Evolutionary conservation across 2,329 filamentous ascomycete genomes (phyloP), one percentile per base, ranked within the genome.

Genomic region (Fonsecaea nubica): DNA sequence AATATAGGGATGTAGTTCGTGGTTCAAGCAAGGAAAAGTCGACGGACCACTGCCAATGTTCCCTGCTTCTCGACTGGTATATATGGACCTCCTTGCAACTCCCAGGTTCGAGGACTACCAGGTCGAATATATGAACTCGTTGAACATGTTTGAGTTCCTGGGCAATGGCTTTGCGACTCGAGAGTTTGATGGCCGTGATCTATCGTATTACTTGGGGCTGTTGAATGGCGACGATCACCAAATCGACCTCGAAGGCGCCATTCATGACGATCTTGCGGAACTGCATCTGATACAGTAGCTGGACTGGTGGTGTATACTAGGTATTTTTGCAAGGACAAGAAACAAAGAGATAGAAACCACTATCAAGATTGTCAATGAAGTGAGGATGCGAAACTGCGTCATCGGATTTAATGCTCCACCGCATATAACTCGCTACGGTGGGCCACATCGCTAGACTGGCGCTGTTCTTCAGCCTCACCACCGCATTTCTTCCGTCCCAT

Each of bases 181-280:
- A 21, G 80, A 83, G 74, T 77, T 77, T 72, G 80, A 83, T 74
- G 81, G 80, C 15, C 76, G 80, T 62, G 81, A 82, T 73, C 77
- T 82, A 25, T 82, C 80, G 45, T 75, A 80, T 70, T 83, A 83
- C 53, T 40, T 71, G 4, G 69, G 67, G 36, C 32, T 70, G 32
- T 52, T 68, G 18, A 54, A 70, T n/a, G 61, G 48, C 9, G 62
- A 61, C 4, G 67, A 69, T 45, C 62, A 65, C 13, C 65, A 67
- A 55, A 62, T 69, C 30, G 62, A 69, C 54, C 54, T 69, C 25
- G 67, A 69, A 40, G 64, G 52, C 13, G 59, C 58, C 13, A 38
- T 66, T 42, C 64, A 66, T 52, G 64, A 66, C n/a, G 64, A 66
- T 35, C 64, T 66, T n/a, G 54, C 48, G 30, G 54, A 63, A 18